These are phyloP conservation scores for Digitaria exilis DNA, from an alignment of 202 grass and related monocot genomes.

Conservation along the genomic window DNA sequence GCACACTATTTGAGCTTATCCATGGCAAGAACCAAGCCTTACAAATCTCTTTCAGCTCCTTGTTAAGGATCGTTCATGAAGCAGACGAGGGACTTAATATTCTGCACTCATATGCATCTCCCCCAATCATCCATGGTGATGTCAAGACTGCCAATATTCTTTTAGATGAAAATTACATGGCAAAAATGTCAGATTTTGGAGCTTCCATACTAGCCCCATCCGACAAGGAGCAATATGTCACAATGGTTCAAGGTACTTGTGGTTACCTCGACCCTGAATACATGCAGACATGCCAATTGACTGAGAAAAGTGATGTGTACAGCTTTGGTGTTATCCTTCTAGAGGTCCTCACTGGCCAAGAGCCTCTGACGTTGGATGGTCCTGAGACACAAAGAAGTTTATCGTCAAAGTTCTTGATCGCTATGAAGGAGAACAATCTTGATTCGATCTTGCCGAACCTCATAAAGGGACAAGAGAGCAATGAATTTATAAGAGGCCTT, in stretches of 20 bases:
- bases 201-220: conserved; percentile 50
- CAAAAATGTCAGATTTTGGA: conserved; percentile 72
- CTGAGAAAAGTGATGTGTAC: conserved; percentile 59
- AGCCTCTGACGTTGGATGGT: conserved; percentile 34
- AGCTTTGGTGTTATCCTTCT: conserved; percentile 62
- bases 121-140: conserved; percentile 63
- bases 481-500: conserved; percentile 19
- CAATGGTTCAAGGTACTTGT: conserved; percentile 57
- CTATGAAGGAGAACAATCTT: conserved; percentile 54
- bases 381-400: conserved; percentile 37
- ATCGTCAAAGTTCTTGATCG: conserved; percentile 8
- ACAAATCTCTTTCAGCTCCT: conserved; percentile 24
- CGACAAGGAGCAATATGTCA: conserved; percentile 46
- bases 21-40: conserved; percentile 37
- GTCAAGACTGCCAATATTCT: conserved; percentile 65
- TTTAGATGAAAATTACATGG: conserved; percentile 52
- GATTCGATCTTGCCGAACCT: conserved; percentile 20
- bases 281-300: conserved; percentile 52
- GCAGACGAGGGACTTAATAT: conserved; percentile 43
- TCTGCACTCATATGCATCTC: conserved; percentile 41
- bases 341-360: conserved; percentile 38
- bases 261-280: conserved; percentile 68
- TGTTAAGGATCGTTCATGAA: conserved; percentile 60
- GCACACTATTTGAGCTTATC: conserved; percentile 49
- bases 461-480: conserved; percentile 45